phyloP scores from a whole-genome alignment of 208 protist genomes.

The Wallacemonas sp. region DNA sequence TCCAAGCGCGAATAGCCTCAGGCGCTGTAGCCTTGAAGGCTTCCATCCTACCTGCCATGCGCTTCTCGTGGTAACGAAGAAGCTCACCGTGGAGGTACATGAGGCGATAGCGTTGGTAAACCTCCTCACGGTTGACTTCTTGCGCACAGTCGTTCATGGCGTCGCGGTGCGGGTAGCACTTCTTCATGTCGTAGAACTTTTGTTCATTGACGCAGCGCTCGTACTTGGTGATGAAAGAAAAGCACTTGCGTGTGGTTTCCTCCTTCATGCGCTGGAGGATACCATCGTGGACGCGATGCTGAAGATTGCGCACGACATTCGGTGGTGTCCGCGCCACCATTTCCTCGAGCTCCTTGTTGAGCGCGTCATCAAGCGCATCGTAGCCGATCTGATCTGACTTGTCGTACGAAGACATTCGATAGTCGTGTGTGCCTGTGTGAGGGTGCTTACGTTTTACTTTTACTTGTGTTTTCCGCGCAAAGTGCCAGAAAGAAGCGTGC shows the following conservation, averaged over 20 bases:
- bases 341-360: conserved; percentile 78
- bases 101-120: conserved; percentile 82
- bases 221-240: conserved; percentile 76
- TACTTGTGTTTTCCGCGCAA: no score
- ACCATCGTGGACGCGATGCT: conserved; percentile 86
- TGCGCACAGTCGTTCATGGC: conserved; percentile 85
- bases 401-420: conserved; percentile 78
- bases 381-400: conserved; percentile 86
- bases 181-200: conserved; percentile 58
- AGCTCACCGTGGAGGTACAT: conserved; percentile 87
- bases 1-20: conserved; percentile 74
- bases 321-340: conserved; percentile 72
- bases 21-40: conserved; percentile 70
- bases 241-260: conserved; percentile 80
- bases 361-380: conserved; percentile 67
- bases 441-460: no score
- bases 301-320: conserved; percentile 62
- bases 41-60: conserved; percentile 74
- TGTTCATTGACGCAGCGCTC: conserved; percentile 73
- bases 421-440: not conserved
- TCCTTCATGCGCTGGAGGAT: conserved; percentile 90
- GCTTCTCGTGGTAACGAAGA: conserved; percentile 72
- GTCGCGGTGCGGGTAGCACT: conserved; percentile 80
- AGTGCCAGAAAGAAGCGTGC: no score
- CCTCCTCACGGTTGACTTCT: conserved; percentile 83